Evolutionary conservation across 768 basidiomycete genomes (phyloP).

Genomic region (Trametes cingulata): DNA sequence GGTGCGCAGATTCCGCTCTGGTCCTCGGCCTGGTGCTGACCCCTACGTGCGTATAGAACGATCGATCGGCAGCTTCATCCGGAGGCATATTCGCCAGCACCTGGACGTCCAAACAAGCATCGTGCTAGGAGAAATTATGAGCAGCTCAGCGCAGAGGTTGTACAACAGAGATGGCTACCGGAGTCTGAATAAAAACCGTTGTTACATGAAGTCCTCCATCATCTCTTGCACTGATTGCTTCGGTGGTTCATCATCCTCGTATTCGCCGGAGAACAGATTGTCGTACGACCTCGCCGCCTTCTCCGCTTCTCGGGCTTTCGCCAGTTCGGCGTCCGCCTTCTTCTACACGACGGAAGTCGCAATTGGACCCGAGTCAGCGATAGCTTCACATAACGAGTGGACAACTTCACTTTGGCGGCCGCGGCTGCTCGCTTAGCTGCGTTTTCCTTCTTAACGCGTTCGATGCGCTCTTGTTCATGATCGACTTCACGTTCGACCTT

Average conservation of each 20-base stretch:
- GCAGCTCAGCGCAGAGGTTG: too few relatives aligned
- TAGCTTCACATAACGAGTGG: not conserved
- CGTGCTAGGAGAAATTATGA: too few relatives aligned
- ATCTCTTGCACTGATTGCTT: conserved; percentile 69
- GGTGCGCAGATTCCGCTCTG: too few relatives aligned
- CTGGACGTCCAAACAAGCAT: too few relatives aligned
- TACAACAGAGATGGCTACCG: not conserved
- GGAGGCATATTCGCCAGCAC: too few relatives aligned
- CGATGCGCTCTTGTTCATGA: conserved; percentile 86
- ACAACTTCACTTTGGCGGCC: conserved; percentile 59
- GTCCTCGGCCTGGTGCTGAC: too few relatives aligned
- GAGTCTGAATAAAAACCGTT: not conserved
- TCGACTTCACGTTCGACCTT: conserved; percentile 83
- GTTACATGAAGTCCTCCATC: conserved; percentile 87
- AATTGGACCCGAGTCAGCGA: not conserved
- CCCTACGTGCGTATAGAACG: too few relatives aligned
- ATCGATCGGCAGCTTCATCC: too few relatives aligned
- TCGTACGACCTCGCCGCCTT: conserved; percentile 90
- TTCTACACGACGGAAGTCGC: conserved; percentile 45
- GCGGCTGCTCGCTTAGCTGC: conserved; percentile 62
- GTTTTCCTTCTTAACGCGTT: conserved; percentile 77
- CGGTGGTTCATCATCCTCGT: conserved; percentile 45
- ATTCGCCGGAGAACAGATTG: conserved; percentile 66
- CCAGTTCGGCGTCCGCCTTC: conserved; percentile 76
- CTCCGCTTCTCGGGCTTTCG: conserved; percentile 76